Evolutionary conservation across 2,329 filamentous ascomycete genomes (phyloP), one percentile per base, ranked within the genome.

Genomic region (Lecanosticta acicola): DNA sequence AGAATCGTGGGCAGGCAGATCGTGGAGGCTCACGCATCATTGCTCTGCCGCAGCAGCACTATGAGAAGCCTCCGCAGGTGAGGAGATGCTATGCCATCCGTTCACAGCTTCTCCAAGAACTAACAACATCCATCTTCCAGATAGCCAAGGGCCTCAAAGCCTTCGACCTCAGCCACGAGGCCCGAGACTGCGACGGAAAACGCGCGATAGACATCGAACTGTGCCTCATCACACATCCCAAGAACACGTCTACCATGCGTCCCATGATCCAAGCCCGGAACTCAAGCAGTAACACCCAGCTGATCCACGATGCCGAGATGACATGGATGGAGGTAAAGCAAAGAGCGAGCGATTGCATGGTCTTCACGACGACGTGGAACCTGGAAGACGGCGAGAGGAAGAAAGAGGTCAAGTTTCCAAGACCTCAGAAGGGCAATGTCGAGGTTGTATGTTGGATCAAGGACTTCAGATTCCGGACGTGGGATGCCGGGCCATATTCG

Each of bases 401-500:
- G 21, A 45, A 45, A 26, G 29, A 39, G 35, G 32, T 45, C 4
- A 19, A 18, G 13, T 40, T 45, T n/a, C 36, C 43, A 17, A 20
- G 24, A 34, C 8, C 3, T 9, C 39, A 39, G 7, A 29, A 40
- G 11, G 32, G 26, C 21, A 36, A 40, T 3, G 11, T 40, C 4
- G 20, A 40, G 36, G 29, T 45, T 4, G 13, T 47, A 26, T 41
- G 48, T 35, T 50, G 45, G 50, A 42, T 48, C 20, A 46, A 53
- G 35, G 42, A 46, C 36, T 53, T 48, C 35, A 41, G 48, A 35
- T 43, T 49, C 29, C 40, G 32, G 4, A 53, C 43, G 3, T 45
- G 36, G 24, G 29, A 35, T 26, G 41, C 13, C 34, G 39, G 14
- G 24, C 39, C 17, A 19, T 50, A 50, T 16, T 40, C 35, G 3